Percentiles rank a stretch among this genome's conserved stretches.
phyloP scores from a whole-genome alignment of 2,329 filamentous ascomycete species.

The Fusarium nisikadoi region DNA sequence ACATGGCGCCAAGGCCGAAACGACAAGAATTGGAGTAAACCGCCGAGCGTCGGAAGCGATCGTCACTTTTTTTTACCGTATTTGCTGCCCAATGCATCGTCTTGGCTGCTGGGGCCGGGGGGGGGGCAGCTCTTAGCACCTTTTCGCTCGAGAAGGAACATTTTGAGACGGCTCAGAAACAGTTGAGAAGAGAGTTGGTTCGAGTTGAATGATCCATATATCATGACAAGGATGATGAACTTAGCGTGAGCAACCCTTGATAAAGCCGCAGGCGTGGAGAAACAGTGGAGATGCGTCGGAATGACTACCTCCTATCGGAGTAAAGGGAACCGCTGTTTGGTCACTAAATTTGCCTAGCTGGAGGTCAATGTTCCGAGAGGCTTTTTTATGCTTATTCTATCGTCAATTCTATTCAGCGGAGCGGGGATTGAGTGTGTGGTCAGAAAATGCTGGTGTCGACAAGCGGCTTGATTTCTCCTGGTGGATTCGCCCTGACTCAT shows the following conservation, averaged over 20 bases:
- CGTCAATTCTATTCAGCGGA: conserved; percentile 9
- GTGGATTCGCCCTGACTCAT: not conserved
- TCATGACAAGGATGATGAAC: not conserved
- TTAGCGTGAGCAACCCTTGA: conserved; percentile 8
- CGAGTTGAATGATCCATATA: not conserved
- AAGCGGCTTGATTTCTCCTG: not conserved
- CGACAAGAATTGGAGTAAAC: not conserved
- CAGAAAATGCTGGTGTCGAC: not conserved
- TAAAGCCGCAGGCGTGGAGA: conserved; percentile 14
- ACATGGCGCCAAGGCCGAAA: conserved; percentile 7
- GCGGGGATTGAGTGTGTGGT: not conserved
- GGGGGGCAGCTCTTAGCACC: not conserved
- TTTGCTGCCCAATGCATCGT: not conserved
- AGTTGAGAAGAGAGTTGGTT: not conserved
- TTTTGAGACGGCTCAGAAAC: not conserved
- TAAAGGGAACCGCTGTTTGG: not conserved
- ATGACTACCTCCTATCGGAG: conserved; percentile 14
- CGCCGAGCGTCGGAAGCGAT: conserved; percentile 15
- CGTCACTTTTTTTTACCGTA: not conserved
- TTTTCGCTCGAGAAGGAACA: not conserved
- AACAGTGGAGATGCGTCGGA: conserved; percentile 8
- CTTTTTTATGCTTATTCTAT: conserved; percentile 35
- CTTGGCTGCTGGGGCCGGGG: not conserved
- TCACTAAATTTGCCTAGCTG: not conserved
- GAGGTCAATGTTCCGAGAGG: conserved; percentile 16